Evolutionary conservation across 192 early-diverging fungal species (phyloP).

Genomic region (Gamsiella multidivaricata): DNA sequence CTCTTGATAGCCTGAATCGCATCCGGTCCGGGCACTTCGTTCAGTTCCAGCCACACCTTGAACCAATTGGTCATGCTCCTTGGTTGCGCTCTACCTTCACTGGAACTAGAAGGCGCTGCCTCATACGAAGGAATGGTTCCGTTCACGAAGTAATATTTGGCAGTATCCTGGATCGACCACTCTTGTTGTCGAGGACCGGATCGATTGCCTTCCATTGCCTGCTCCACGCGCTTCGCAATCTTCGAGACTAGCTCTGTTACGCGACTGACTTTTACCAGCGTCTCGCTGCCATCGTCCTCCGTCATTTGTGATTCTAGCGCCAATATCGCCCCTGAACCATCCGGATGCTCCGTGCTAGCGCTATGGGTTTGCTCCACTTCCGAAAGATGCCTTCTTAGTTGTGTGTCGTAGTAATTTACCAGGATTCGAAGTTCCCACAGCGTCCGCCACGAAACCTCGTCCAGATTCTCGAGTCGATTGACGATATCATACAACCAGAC

Average conservation of each 20-base stretch:
- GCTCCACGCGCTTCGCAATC: slow-evolving; percentile 35
- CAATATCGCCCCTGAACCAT: neutral
- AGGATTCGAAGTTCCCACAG: slow-evolving; percentile 41
- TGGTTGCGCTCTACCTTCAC: neutral
- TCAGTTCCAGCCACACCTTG: slow-evolving; percentile 33
- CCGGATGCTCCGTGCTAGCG: neutral
- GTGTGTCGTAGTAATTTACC: slow-evolving; percentile 34
- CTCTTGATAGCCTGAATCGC: slow-evolving; percentile 12
- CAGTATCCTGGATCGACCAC: neutral
- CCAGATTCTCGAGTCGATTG: slow-evolving; percentile 22
- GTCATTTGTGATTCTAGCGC: slow-evolving; percentile 3
- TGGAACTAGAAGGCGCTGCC: neutral
- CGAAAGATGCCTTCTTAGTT: slow-evolving; percentile 8
- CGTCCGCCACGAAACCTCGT: slow-evolving; percentile 23
- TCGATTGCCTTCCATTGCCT: neutral
- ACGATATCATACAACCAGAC: slow-evolving; percentile 55
- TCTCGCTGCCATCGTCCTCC: slow-evolving; percentile 49
- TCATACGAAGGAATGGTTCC: slow-evolving; percentile 3
- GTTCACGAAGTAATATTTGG: slow-evolving; percentile 11
- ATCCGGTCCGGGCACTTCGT: slow-evolving; percentile 29
- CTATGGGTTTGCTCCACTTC: neutral
- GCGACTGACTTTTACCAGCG: slow-evolving; percentile 28
- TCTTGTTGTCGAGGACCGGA: neutral
- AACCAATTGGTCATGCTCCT: slow-evolving; percentile 22
- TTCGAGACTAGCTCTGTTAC: slow-evolving; percentile 27